Conservation (phyloP, 83 land plant species). For the Thuja plicata region DNA sequence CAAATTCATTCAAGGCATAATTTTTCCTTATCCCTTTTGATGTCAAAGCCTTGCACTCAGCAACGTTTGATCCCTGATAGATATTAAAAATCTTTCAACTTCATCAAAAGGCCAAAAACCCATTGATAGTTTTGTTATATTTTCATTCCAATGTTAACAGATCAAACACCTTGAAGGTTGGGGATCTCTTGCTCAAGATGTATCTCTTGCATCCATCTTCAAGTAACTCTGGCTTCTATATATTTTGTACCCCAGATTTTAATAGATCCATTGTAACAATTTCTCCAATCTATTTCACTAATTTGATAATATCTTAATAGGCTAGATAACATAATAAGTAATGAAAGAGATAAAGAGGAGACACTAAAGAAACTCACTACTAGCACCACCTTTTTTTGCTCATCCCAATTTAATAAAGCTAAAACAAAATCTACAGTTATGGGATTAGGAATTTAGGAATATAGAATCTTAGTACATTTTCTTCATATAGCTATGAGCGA, state of each 20-base stretch:
- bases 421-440: background rate
- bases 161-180: slow-evolving; percentile 75
- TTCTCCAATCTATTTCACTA: background rate
- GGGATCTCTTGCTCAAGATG: slow-evolving; percentile 77
- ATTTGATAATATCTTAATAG: background rate
- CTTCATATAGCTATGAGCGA: background rate
- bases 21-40: too few relatives aligned
- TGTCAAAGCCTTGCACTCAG: too few relatives aligned
- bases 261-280: background rate
- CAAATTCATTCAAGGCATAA: too few relatives aligned
- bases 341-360: background rate
- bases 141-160: slow-evolving; percentile 73
- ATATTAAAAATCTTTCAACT: too few relatives aligned
- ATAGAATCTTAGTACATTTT: background rate
- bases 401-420: background rate
- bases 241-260: background rate
- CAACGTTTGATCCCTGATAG: too few relatives aligned
- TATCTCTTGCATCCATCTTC: background rate
- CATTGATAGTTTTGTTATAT: slow-evolving; percentile 51
- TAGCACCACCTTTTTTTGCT: background rate
- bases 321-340: background rate
- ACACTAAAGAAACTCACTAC: background rate
- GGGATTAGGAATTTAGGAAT: background rate
- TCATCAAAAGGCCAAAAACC: too few relatives aligned
- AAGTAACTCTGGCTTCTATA: background rate